Evolutionary conservation across 2,329 filamentous ascomycete genomes (phyloP).

Genomic region (Zelopaecilomyces penicillatus): DNA sequence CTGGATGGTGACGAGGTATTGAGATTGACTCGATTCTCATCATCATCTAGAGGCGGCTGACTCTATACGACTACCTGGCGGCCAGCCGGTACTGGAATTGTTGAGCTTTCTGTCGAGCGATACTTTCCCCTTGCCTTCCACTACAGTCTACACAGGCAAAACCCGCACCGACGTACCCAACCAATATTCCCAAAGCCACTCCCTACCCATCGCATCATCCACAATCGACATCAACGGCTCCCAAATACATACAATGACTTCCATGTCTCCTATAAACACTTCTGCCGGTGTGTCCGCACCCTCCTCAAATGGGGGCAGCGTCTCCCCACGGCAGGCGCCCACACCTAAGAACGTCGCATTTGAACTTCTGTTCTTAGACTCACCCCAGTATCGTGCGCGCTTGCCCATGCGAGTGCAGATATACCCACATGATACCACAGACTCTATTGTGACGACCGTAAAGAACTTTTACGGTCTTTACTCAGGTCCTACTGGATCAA

Average conservation of each 20-base stretch:
- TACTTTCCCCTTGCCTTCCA: constrained; percentile 12
- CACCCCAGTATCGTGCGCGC: constrained; percentile 61
- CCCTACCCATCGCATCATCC: constrained; percentile 12
- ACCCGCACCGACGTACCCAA: constrained; percentile 22
- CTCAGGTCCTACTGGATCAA: constrained; percentile 58
- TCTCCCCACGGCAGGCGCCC: constrained; percentile 38
- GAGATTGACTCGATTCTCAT: constrained; percentile 14
- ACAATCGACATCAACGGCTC: constrained; percentile 14
- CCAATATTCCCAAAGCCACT: constrained; percentile 13
- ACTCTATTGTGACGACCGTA: constrained; percentile 95
- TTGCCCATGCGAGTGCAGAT: constrained; percentile 85
- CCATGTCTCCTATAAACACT: constrained; percentile 36
- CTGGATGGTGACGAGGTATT: constrained; percentile 21
- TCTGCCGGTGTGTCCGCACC: constrained; percentile 23
- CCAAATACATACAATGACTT: constrained; percentile 33
- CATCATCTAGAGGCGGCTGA: constrained; percentile 11
- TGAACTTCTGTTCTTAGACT: constrained; percentile 62
- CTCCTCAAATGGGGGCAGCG: constrained; percentile 34
- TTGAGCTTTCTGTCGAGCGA: constrained; percentile 18
- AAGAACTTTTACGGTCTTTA: constrained; percentile 99
- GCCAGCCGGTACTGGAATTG: constrained; percentile 17
- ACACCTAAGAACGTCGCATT: constrained; percentile 70
- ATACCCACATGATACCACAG: constrained; percentile 89
- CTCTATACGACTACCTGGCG: constrained; percentile 14
- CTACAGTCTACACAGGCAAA: constrained; percentile 22